Percentiles rank a stretch among this genome's conserved stretches.
These are phyloP conservation scores for Microsporum canis DNA, from an alignment of 2,329 filamentous ascomycete genomes.

Conservation along the genomic window DNA sequence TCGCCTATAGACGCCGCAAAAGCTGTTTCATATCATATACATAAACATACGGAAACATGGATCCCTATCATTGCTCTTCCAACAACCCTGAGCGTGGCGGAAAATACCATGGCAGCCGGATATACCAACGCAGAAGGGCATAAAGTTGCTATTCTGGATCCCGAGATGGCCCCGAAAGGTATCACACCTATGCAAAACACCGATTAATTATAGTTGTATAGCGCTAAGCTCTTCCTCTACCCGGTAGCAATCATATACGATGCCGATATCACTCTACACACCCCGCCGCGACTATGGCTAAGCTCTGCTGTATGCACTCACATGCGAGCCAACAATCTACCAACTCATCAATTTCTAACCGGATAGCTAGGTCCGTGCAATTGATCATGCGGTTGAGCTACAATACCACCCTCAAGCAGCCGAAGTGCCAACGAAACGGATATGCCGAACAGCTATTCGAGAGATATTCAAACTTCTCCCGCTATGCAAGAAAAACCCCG, in stretches of 20 bases:
- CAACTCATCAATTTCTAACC: neutral
- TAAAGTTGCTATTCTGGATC: conserved; percentile 14
- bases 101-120: conserved; percentile 12
- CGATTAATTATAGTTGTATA: too few relatives aligned
- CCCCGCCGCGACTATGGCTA: conserved; percentile 10
- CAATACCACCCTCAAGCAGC: conserved; percentile 12
- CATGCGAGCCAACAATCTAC: neutral
- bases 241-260: conserved; percentile 8
- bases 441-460: conserved; percentile 8
- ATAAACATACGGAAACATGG: conserved; percentile 10
- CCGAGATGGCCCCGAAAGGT: conserved; percentile 18
- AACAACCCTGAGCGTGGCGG: conserved; percentile 13
- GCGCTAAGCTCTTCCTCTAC: neutral
- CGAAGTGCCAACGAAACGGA: conserved; percentile 11
- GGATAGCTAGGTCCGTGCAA: conserved; percentile 10
- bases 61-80: conserved; percentile 11
- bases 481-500: conserved; percentile 8
- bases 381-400: conserved; percentile 14
- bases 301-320: conserved; percentile 10
- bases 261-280: conserved; percentile 10
- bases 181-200: neutral
- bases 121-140: conserved; percentile 10
- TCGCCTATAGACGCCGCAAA: conserved; percentile 14
- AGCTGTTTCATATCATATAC: conserved; percentile 10
- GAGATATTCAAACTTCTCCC: conserved; percentile 12